These are phyloP conservation scores for Gonium pectorale DNA, from an alignment of 139 green algal species.

Conservation along the genomic window DNA sequence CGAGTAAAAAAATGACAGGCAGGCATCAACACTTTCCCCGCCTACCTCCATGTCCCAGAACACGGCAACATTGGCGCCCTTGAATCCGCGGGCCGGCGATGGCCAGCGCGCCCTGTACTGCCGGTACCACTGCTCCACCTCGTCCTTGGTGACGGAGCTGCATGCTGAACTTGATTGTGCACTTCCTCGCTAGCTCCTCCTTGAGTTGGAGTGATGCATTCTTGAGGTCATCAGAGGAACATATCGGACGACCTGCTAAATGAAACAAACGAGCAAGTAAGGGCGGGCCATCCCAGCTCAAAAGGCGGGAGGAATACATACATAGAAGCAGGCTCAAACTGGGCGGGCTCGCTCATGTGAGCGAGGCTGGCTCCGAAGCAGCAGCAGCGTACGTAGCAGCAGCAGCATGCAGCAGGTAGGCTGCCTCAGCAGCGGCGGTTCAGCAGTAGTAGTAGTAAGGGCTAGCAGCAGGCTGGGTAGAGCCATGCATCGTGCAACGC, in stretches of 20 bases:
- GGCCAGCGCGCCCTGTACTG: background rate
- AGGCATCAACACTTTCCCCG: too few species aligned
- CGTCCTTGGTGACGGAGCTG: background rate
- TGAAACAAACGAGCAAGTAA: background rate
- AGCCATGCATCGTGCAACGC: too few species aligned
- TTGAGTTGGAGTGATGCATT: background rate
- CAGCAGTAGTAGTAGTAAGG: too few species aligned
- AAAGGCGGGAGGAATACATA: background rate
- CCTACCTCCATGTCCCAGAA: background rate
- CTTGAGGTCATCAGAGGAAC: background rate
- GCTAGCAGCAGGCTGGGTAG: too few species aligned
- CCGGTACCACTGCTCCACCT: background rate
- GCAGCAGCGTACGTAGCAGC: background rate
- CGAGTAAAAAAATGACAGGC: too few species aligned
- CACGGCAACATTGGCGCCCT: background rate
- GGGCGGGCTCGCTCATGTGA: too few species aligned
- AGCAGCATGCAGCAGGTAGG: background rate
- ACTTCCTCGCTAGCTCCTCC: background rate
- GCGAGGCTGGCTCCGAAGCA: too few species aligned
- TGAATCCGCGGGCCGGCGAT: background rate
- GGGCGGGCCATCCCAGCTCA: background rate
- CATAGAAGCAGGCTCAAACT: too few species aligned
- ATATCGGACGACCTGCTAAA: background rate
- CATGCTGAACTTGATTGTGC: background rate
- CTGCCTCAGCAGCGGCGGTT: too few species aligned